These are phyloP conservation scores for Neurospora sp. DNA, from an alignment of 495 filamentous ascomycete species.

Conservation along the genomic window DNA sequence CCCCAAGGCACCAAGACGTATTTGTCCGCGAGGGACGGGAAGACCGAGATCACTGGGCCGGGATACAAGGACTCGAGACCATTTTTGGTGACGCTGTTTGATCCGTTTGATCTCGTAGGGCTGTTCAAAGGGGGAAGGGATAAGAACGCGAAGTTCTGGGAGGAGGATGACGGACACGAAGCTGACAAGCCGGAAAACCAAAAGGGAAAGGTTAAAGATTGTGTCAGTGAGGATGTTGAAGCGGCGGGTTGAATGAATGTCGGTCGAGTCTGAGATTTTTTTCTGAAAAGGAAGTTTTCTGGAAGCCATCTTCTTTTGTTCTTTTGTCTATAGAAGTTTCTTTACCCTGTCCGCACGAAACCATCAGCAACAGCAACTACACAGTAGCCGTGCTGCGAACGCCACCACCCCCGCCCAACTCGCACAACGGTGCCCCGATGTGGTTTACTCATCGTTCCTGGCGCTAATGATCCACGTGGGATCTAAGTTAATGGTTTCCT, in stretches of 20 bases:
- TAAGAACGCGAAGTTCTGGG: slow-evolving; percentile 47
- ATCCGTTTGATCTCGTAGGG: slow-evolving; percentile 59
- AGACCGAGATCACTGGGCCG: slow-evolving; percentile 53
- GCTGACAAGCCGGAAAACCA: background rate
- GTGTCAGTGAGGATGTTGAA: background rate
- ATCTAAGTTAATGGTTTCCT: background rate
- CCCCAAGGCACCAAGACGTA: slow-evolving; percentile 56
- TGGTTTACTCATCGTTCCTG: background rate
- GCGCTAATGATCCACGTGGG: background rate
- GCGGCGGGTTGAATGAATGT: background rate
- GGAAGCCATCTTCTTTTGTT: background rate
- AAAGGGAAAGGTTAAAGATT: background rate
- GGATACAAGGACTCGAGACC: slow-evolving; percentile 50
- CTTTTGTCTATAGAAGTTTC: background rate
- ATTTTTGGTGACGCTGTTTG: slow-evolving; percentile 47
- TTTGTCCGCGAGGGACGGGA: slow-evolving; percentile 48
- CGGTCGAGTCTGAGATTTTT: background rate
- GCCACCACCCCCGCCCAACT: background rate
- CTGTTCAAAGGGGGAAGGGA: slow-evolving; percentile 38
- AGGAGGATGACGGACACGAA: slow-evolving; percentile 13
- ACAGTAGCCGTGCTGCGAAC: background rate
- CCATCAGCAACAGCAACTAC: background rate
- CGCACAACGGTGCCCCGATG: background rate
- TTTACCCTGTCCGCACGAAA: background rate
- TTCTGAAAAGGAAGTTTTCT: background rate